Evolutionary conservation across 805 yeast genomes (phyloP), one percentile per base, ranked within the genome.

Genomic region (Zygosaccharomyces siamensis): DNA sequence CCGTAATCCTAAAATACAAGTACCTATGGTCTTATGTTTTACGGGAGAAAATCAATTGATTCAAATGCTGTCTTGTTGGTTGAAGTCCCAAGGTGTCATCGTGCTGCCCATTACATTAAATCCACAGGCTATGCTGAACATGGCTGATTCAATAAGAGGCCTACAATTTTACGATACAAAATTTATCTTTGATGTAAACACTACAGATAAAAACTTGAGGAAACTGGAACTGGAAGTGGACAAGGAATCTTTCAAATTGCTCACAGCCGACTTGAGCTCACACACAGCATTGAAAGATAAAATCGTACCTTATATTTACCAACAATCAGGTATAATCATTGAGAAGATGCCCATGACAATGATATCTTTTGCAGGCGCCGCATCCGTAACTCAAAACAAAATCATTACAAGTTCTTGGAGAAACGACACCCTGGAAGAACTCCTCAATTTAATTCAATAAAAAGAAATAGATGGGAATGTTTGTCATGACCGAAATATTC

Each of bases 301-400:
- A 11, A 58, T 45, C 31, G 51, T 56, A 30, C 61, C 51, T 40
- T 63, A 60, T 45, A 41, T 63, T 14, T 40, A 63, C 31, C 49
- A 58, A 12, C 50, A 56, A 31, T 69, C 73, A 0, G 67, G 72
- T 1, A 58, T 70, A 8, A 49, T 52, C 36, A 52, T 63, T 39
- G 47, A 48, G 3, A 59, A 59, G 33, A 47, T 70, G 16, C 62
- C 62, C 4, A 18, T 59, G 27, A 16, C 30, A 14, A 39, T 45
- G 30, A 47, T 56, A 7, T 43, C 39, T 12, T 44, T 56, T 23
- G 24, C 50, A 8, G 56, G 56, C 14, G 30, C 41, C n/a, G 47
- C 51, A n/a, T 35, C 40, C 23, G 38, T 51, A 12, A 40, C 44
- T 16, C 27, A 30, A 10, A 14, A 21, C 24, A 43, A 28, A 20